These are phyloP conservation scores for Brettanomyces bruxellensis DNA, from an alignment of 805 yeast genomes.

Conservation along the genomic window DNA sequence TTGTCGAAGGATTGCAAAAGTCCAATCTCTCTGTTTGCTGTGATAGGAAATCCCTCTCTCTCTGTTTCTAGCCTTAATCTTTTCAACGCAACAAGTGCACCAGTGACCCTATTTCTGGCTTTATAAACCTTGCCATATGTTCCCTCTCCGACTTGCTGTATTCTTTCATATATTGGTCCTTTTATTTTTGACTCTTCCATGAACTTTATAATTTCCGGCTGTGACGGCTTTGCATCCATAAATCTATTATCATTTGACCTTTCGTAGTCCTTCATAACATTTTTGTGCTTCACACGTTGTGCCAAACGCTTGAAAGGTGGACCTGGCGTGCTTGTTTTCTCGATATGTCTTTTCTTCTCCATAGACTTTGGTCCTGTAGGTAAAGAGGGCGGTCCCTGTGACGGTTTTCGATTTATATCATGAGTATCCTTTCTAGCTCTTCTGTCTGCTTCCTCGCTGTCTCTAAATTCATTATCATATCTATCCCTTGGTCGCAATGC, in stretches of 20 bases:
- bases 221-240: not conserved
- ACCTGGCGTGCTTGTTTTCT: not conserved
- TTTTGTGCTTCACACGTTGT: constrained; percentile 1
- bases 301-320: constrained; percentile 1
- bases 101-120: constrained; percentile 63
- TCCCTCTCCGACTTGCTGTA: constrained; percentile 96
- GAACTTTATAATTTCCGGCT: constrained; percentile 3
- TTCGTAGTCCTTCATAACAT: not conserved
- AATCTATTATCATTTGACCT: not conserved
- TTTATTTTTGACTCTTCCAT: constrained; percentile 17
- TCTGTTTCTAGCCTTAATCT: constrained; percentile 77
- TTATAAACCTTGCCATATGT: constrained; percentile 95
- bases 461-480: too few relatives aligned
- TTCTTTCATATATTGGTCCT: constrained; percentile 49
- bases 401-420: too few relatives aligned
- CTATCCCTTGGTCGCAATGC: too few relatives aligned
- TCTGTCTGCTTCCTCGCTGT: too few relatives aligned
- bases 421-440: too few relatives aligned
- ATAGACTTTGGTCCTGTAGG: constrained; percentile 15
- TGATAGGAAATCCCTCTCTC: constrained; percentile 92
- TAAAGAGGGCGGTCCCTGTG: too few relatives aligned
- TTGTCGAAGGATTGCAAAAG: constrained; percentile 77
- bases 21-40: constrained; percentile 88
- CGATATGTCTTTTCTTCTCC: not conserved
- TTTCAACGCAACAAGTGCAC: constrained; percentile 77